phyloP scores from a whole-genome alignment of 495 filamentous ascomycete genomes.

The Penicillium diatomitis region DNA sequence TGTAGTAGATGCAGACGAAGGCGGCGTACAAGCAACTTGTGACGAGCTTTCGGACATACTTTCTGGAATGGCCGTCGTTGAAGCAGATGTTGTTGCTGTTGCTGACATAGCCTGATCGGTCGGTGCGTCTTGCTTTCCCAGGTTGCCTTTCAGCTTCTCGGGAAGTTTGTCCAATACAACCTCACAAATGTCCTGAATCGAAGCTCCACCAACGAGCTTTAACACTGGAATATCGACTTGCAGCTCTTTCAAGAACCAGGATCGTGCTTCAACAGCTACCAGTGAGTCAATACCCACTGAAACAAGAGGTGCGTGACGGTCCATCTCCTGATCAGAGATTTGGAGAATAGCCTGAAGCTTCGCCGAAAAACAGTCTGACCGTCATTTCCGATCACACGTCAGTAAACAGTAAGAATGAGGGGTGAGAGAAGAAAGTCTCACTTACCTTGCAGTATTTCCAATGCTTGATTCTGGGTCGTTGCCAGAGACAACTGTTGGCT shows the following conservation, averaged over 20 bases:
- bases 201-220: slow-evolving; percentile 36
- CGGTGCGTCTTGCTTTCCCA: background rate
- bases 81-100: too few species aligned
- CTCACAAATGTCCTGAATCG: background rate
- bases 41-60: too few species aligned
- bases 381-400: background rate
- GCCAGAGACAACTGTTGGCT: slow-evolving; percentile 5
- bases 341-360: slow-evolving; percentile 4
- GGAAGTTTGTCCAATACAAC: background rate
- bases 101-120: too few species aligned
- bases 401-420: background rate
- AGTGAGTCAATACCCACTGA: slow-evolving; percentile 31
- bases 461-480: slow-evolving; percentile 3
- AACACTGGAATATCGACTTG: slow-evolving; percentile 39
- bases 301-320: slow-evolving; percentile 2
- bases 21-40: too few species aligned
- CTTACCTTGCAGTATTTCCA: slow-evolving; percentile 9
- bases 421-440: background rate
- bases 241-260: slow-evolving; percentile 31
- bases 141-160: background rate
- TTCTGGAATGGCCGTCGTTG: too few species aligned
- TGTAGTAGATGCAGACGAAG: too few species aligned
- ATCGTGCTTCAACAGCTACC: slow-evolving; percentile 24
- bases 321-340: background rate
- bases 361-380: background rate